Base-by-base conservation (phyloP, 2,329 filamentous ascomycete genomes). In the Paecilomyces niveus region DNA sequence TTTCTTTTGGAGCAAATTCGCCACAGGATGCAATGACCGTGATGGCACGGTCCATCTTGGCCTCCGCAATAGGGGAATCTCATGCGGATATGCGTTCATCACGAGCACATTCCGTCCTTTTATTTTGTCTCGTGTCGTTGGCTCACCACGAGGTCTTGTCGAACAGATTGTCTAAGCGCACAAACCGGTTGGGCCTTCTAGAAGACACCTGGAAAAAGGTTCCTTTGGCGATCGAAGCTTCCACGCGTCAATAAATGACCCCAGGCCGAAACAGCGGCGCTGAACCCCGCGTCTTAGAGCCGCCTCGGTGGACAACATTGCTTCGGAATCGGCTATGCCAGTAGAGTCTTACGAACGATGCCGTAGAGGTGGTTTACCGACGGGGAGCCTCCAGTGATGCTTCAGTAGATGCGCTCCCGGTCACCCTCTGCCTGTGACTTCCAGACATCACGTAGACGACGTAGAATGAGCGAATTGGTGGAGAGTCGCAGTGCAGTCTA, bases 191-290 rank as follows among this genome's bases (percentile, higher is more conserved):
- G 18, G 51, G 26, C 56, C 56, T 73, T 73, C 71, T 73, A 72
- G 71, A 73, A 73, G 65, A 66, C 66, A 59, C 62, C 62, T 73
- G 65, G 71, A 73, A 73, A 55, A 55, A 58, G 59, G 54, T 57
- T 59, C 51, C 58, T 59, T 56, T 49, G 50, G 54, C 52, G 51
- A 60, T 63, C 59, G 64, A 67, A 70, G 65, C 62, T 69, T 70
- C 61, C 61, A 62, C 58, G 51, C 60, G 52, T 55, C 57, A n/a
- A 57, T 57, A 53, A 50, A 56, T 54, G 58, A 57, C 51, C 57
- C 56, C 55, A 57, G 35, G 35, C 35, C 39, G 39, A 45, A 45
- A 45, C 39, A 45, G 39, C 26, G 26, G 50, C 50, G 50, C 50
- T 24, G 50, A 26, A 52, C 50, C 50, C 50, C 50, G 50, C 50